These are phyloP conservation scores for Talaromyces sp. DNA, from an alignment of 2,329 filamentous ascomycete genomes.

Conservation along the genomic window DNA sequence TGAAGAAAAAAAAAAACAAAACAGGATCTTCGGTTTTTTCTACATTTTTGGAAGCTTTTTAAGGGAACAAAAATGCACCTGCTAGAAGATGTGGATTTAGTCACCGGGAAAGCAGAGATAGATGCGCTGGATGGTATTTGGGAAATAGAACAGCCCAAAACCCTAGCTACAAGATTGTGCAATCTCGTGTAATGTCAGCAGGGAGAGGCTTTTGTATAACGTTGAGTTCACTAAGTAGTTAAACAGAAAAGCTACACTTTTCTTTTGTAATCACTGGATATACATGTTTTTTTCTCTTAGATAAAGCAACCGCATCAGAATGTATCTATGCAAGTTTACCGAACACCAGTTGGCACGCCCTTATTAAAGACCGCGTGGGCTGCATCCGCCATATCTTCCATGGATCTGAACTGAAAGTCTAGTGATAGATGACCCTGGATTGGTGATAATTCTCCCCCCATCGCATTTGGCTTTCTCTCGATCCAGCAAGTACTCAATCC, in stretches of 20 bases:
- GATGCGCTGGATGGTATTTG: background rate
- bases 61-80: background rate
- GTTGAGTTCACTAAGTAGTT: background rate
- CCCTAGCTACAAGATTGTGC: background rate
- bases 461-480: constrained; percentile 2
- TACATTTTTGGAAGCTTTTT: background rate
- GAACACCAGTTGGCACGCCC: too few relatives aligned
- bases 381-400: constrained; percentile 2
- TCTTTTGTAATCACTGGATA: background rate
- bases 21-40: background rate
- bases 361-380: too few relatives aligned
- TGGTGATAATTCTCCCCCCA: constrained; percentile 1
- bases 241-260: background rate
- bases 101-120: background rate
- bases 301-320: background rate
- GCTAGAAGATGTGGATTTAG: background rate
- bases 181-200: background rate
- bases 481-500: constrained; percentile 5
- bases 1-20: too few relatives aligned
- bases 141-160: background rate
- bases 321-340: too few relatives aligned
- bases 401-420: constrained; percentile 5
- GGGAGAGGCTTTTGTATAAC: background rate
- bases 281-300: background rate
- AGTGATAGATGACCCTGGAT: constrained; percentile 4